A percentile compares a stretch with the other conserved stretches of the same genome.
These are phyloP conservation scores for Leishmania lainsoni DNA, from an alignment of 208 protist species.

Conservation along the genomic window DNA sequence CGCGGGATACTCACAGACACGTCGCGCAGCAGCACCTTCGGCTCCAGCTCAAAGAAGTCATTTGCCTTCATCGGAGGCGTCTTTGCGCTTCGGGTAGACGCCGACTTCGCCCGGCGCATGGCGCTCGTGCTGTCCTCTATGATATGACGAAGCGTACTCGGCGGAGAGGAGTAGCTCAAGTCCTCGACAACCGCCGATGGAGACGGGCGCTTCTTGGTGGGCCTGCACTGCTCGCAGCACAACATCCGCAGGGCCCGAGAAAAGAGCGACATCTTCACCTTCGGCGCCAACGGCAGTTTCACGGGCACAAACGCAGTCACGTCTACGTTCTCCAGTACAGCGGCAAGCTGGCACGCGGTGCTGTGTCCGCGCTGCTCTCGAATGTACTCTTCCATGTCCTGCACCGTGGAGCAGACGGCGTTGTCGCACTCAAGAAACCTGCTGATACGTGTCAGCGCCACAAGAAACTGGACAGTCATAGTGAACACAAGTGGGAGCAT, in stretches of 20 bases:
- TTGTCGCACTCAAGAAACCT: slow-evolving; percentile 70
- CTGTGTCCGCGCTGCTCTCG: slow-evolving; percentile 15
- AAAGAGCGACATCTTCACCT: slow-evolving; percentile 21
- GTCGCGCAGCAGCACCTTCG: slow-evolving; percentile 50
- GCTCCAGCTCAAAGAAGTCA: slow-evolving; percentile 34
- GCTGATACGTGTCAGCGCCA: slow-evolving; percentile 13
- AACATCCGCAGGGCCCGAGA: slow-evolving; percentile 24
- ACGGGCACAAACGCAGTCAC: slow-evolving; percentile 60
- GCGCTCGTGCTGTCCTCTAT: background rate
- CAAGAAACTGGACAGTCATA: background rate
- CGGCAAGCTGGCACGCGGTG: slow-evolving; percentile 34
- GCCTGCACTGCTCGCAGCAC: slow-evolving; percentile 31
- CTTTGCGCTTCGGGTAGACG: background rate
- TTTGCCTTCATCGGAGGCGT: background rate
- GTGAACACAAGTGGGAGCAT: too few species aligned
- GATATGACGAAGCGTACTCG: background rate
- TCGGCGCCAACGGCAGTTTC: slow-evolving; percentile 51
- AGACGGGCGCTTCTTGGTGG: background rate
- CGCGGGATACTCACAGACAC: slow-evolving; percentile 39
- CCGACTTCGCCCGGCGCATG: background rate
- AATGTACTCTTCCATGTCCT: slow-evolving; percentile 33
- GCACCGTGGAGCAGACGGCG: slow-evolving; percentile 19
- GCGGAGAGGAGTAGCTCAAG: background rate
- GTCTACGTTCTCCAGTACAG: slow-evolving; percentile 44
- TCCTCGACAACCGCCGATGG: background rate